Conservation (phyloP, 2,329 filamentous ascomycete genomes). For the Talaromyces piceae region DNA sequence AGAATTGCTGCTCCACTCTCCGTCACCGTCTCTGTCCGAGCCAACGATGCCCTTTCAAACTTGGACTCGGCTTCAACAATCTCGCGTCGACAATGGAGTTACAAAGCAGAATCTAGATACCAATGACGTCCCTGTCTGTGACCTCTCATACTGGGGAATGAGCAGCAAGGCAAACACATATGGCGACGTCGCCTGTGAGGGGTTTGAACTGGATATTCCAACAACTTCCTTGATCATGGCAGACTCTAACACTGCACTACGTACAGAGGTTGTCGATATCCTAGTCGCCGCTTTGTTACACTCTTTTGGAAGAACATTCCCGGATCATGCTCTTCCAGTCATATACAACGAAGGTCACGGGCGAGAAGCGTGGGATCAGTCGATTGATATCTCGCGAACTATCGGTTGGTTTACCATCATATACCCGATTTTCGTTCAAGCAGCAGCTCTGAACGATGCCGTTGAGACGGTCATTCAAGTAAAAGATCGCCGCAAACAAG, state of each 20-base stretch:
- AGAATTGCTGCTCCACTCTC: conserved; percentile 26
- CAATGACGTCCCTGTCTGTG: conserved; percentile 21
- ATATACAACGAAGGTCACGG: conserved; percentile 46
- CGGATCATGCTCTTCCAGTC: conserved; percentile 31
- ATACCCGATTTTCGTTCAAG: conserved; percentile 35
- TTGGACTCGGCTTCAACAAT: conserved; percentile 28
- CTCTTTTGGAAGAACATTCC: conserved; percentile 39
- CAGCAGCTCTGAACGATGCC: conserved; percentile 19
- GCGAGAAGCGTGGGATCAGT: conserved; percentile 38
- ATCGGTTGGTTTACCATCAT: conserved; percentile 47
- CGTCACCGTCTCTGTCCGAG: conserved; percentile 15
- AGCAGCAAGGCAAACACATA: conserved; percentile 23
- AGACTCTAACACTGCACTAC: conserved; percentile 25
- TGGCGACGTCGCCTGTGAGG: conserved; percentile 28
- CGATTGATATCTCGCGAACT: conserved; percentile 43
- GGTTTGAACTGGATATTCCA: conserved; percentile 25
- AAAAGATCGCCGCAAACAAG: conserved; percentile 31
- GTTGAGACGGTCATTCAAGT: conserved; percentile 28
- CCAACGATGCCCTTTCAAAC: conserved; percentile 30
- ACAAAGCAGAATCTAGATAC: background rate
- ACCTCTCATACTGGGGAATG: conserved; percentile 31
- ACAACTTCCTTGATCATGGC: conserved; percentile 23
- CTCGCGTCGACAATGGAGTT: conserved; percentile 15
- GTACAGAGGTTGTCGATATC: conserved; percentile 31
- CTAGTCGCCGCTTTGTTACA: conserved; percentile 33